phyloP scores from a whole-genome alignment of 345 rosid species.

The Aquilaria yunnanensis region DNA sequence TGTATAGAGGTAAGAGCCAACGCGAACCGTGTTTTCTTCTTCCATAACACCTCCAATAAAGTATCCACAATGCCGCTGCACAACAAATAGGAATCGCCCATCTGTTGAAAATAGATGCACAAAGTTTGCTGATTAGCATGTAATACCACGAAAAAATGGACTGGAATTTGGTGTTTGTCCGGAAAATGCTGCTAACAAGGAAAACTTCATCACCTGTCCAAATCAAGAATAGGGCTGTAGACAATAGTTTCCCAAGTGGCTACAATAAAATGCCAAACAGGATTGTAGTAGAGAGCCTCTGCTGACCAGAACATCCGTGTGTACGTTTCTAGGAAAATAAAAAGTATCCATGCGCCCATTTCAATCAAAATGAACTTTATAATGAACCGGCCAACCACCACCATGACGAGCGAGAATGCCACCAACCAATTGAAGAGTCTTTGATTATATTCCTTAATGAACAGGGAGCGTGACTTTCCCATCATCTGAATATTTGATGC shows the following conservation, averaged over 20 bases:
- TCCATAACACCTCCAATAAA: slow-evolving; percentile 85
- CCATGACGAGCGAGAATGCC: slow-evolving; percentile 90
- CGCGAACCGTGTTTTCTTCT: slow-evolving; percentile 63
- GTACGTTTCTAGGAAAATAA: slow-evolving; percentile 95
- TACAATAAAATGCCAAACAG: slow-evolving; percentile 88
- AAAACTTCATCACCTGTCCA: slow-evolving; percentile 63
- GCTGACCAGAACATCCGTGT: slow-evolving; percentile 98
- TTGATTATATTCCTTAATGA: slow-evolving; percentile 96
- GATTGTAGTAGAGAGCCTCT: slow-evolving; percentile 90
- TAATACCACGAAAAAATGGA: neutral
- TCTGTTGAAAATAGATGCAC: slow-evolving; percentile 31
- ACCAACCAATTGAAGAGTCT: slow-evolving; percentile 98
- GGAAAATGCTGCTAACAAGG: neutral
- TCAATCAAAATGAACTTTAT: slow-evolving; percentile 85
- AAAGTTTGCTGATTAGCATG: neutral
- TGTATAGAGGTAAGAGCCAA: slow-evolving; percentile 76
- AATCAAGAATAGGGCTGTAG: slow-evolving; percentile 89
- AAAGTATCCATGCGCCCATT: slow-evolving; percentile 91
- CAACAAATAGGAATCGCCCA: slow-evolving; percentile 84
- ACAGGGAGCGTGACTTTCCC: slow-evolving; percentile 68
- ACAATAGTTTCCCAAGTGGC: slow-evolving; percentile 88
- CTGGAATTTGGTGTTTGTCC: neutral
- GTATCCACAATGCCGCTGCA: slow-evolving; percentile 35
- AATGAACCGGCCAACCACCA: slow-evolving; percentile 84
- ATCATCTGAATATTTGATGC: slow-evolving; percentile 56